A percentile compares a stretch with the other conserved stretches of the same genome.
Conservation (phyloP, 345 rosid genomes). For the Zanthoxylum bungeanum region DNA sequence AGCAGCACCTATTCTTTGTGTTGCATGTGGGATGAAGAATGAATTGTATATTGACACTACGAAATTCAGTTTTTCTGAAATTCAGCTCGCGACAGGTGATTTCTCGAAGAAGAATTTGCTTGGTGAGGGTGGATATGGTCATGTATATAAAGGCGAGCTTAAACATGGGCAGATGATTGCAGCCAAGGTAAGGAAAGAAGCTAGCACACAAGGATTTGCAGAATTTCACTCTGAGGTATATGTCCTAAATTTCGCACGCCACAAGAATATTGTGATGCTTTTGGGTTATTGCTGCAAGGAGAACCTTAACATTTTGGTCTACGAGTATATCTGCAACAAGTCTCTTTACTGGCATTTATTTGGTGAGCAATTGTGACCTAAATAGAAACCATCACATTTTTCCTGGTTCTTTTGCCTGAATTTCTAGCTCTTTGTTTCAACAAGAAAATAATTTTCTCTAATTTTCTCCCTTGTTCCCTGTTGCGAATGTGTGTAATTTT, state of each 20-base stretch:
- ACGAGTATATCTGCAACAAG: conserved; percentile 67
- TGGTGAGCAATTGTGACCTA: conserved; percentile 52
- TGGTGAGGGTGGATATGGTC: conserved; percentile 68
- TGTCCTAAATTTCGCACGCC: conserved; percentile 53
- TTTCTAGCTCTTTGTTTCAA: neutral
- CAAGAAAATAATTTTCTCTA: neutral
- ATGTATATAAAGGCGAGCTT: conserved; percentile 51
- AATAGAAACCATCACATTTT: too few relatives aligned
- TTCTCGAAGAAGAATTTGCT: conserved; percentile 44
- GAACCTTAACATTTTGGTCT: conserved; percentile 55
- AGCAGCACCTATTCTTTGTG: conserved; percentile 49
- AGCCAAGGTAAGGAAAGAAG: conserved; percentile 59
- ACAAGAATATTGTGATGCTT: conserved; percentile 74
- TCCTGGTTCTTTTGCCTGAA: neutral
- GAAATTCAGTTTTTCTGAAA: conserved; percentile 44
- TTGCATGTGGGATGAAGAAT: conserved; percentile 47
- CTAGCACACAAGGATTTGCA: conserved; percentile 48
- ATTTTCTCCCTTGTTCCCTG: neutral
- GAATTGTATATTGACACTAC: conserved; percentile 42
- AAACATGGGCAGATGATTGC: conserved; percentile 55
- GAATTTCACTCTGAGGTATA: conserved; percentile 56
- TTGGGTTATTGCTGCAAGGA: conserved; percentile 67
- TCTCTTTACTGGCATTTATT: conserved; percentile 64
- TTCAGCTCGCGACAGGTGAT: conserved; percentile 48
- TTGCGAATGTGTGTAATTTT: neutral